Percentiles rank a stretch among this genome's conserved stretches.
These are phyloP conservation scores for Penicillium nucicola DNA, from an alignment of 495 filamentous ascomycete species.

Conservation along the genomic window DNA sequence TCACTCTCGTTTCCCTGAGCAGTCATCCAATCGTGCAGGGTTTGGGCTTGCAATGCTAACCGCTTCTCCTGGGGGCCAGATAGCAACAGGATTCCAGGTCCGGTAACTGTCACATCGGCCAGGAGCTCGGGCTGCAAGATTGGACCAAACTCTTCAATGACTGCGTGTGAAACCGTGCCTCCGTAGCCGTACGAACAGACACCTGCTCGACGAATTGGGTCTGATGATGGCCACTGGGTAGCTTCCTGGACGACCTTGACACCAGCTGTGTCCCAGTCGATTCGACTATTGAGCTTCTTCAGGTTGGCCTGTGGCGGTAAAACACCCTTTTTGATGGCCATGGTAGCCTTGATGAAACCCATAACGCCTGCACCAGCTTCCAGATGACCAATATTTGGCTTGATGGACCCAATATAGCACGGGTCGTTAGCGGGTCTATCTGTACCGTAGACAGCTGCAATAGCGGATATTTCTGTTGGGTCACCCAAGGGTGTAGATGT, in stretches of 20 bases:
- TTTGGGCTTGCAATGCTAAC: too few species aligned
- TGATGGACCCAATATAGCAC: constrained; percentile 38
- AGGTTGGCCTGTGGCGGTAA: constrained; percentile 52
- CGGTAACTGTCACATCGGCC: too few species aligned
- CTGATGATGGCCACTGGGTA: too few species aligned
- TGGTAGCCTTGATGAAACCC: constrained; percentile 52
- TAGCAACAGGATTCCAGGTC: too few species aligned
- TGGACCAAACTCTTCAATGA: too few species aligned
- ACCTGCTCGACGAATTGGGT: too few species aligned
- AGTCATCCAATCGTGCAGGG: too few species aligned
- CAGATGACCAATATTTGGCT: constrained; percentile 50
- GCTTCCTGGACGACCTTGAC: constrained; percentile 17
- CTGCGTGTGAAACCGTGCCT: too few species aligned
- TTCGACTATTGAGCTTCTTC: constrained; percentile 2
- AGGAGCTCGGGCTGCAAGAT: too few species aligned
- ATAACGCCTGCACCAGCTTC: constrained; percentile 54
- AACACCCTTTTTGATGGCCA: constrained; percentile 44
- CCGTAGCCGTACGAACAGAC: too few species aligned
- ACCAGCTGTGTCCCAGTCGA: constrained; percentile 15
- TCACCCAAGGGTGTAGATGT: constrained; percentile 44
- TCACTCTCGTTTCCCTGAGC: too few species aligned
- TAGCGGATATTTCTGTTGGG: constrained; percentile 35
- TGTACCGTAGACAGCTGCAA: constrained; percentile 20
- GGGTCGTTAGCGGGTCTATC: constrained; percentile 9
- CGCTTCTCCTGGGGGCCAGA: too few species aligned